Evolutionary conservation across 2,329 filamentous ascomycete genomes (phyloP).

Genomic region (Colletotrichum zoysiae): DNA sequence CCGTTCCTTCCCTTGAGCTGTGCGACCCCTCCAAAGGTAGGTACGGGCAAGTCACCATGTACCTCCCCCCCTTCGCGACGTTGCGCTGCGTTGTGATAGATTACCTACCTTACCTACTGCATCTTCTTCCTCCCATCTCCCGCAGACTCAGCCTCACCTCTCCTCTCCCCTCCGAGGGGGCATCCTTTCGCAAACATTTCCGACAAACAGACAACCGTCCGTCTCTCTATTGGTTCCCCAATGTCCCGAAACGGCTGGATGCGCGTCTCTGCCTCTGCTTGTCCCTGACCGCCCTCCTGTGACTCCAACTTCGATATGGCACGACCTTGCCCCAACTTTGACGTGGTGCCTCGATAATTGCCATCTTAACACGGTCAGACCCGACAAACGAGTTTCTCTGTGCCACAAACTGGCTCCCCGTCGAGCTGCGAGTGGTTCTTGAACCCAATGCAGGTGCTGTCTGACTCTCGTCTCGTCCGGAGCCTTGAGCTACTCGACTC

Average conservation of each 20-base stretch:
- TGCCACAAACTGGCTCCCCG: not conserved
- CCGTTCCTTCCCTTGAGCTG: slow-evolving; percentile 2
- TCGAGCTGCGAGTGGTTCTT: not conserved
- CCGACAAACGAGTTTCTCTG: not conserved
- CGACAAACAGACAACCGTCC: not conserved
- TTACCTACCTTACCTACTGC: too few species aligned
- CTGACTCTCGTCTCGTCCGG: not conserved
- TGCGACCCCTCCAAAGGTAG: not conserved
- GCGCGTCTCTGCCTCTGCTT: not conserved
- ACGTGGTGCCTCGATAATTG: not conserved
- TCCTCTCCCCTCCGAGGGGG: not conserved
- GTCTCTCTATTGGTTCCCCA: not conserved
- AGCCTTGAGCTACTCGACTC: not conserved
- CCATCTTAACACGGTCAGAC: not conserved
- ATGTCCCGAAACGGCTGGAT: too few species aligned
- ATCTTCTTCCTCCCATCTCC: not conserved
- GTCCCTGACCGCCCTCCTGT: not conserved
- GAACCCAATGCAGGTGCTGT: not conserved
- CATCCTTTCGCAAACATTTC: not conserved
- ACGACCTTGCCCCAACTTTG: not conserved
- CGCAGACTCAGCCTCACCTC: not conserved
- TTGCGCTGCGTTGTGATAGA: not conserved
- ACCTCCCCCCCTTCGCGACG: not conserved
- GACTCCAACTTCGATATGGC: not conserved
- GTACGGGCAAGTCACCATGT: not conserved